These are phyloP conservation scores for Hypoxylon sp. DNA, from an alignment of 2,329 filamentous ascomycete genomes.

Conservation along the genomic window DNA sequence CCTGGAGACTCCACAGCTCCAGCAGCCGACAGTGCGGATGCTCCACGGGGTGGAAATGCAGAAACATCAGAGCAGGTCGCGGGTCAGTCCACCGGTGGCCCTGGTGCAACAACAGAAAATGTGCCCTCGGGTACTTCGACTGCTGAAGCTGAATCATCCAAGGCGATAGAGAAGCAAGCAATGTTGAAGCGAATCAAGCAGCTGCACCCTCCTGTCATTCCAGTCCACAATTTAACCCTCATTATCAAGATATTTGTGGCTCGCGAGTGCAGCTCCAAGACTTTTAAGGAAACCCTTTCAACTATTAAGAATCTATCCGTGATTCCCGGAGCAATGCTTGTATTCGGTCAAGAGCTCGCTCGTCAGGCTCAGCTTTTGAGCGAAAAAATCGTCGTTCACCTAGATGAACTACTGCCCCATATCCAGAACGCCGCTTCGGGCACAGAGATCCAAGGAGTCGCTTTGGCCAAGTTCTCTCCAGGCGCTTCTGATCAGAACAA, in stretches of 20 bases:
- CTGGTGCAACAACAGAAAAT: conserved; percentile 48
- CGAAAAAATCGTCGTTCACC: conserved; percentile 85
- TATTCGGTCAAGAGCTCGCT: conserved; percentile 94
- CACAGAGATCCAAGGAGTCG: conserved; percentile 95
- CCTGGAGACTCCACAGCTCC: conserved; percentile 36
- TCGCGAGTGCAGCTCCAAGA: conserved; percentile 96
- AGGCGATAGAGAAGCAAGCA: conserved; percentile 59
- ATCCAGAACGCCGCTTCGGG: conserved; percentile 89
- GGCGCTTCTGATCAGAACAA: conserved; percentile 98
- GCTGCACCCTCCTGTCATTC: conserved; percentile 86
- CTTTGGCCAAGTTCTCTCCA: conserved; percentile 94
- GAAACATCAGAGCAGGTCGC: conserved; percentile 47
- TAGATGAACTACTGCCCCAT: conserved; percentile 86
- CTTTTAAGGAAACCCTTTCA: conserved; percentile 96
- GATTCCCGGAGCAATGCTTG: conserved; percentile 88
- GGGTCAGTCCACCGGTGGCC: conserved; percentile 34
- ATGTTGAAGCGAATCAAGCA: conserved; percentile 68
- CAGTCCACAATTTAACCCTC: conserved; percentile 88
- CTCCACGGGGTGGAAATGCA: conserved; percentile 28
- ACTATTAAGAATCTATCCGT: conserved; percentile 99
- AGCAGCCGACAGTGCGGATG: conserved; percentile 36
- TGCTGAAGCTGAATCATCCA: conserved; percentile 54
- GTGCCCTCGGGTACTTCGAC: conserved; percentile 49
- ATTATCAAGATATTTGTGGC: conserved; percentile 98
- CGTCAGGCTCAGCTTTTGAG: conserved; percentile 88